Evolutionary conservation across 2,329 filamentous ascomycete genomes (phyloP).

Genomic region (Colletotrichum caudatum): DNA sequence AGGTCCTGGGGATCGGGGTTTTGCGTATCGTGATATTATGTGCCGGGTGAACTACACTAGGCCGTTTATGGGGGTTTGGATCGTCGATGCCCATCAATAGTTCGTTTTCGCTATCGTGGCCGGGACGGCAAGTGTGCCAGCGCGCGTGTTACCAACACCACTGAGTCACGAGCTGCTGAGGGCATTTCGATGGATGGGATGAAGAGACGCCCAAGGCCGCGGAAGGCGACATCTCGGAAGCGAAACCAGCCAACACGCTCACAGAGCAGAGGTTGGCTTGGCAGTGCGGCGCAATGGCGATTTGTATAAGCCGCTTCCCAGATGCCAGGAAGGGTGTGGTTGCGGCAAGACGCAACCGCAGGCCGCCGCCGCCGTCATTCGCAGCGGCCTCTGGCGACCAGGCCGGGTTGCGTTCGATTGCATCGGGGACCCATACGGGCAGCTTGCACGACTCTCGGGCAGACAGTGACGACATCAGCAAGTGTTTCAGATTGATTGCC

Average conservation of each 20-base stretch:
- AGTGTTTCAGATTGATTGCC: background rate
- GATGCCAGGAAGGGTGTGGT: constrained; percentile 6
- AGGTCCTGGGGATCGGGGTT: too few relatives aligned
- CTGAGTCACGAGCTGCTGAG: background rate
- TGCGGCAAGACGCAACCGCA: background rate
- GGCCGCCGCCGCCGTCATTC: constrained; percentile 9
- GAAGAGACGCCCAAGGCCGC: background rate
- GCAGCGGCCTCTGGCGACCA: constrained; percentile 1
- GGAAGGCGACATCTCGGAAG: background rate
- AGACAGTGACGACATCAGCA: background rate
- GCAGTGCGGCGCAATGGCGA: background rate
- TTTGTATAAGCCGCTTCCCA: background rate
- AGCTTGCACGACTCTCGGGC: constrained; percentile 4
- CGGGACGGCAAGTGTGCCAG: too few relatives aligned
- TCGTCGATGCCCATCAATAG: too few relatives aligned
- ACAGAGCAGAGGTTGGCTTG: background rate
- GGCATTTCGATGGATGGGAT: background rate
- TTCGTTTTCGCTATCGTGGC: too few relatives aligned
- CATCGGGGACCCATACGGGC: background rate
- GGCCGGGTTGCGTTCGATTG: background rate
- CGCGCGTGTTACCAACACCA: background rate
- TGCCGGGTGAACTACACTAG: too few relatives aligned
- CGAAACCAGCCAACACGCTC: background rate
- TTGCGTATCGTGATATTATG: too few relatives aligned
- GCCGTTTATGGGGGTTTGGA: too few relatives aligned